Evolutionary conservation across 495 filamentous ascomycete species (phyloP).

Genomic region (Talaromyces stipitatus): DNA sequence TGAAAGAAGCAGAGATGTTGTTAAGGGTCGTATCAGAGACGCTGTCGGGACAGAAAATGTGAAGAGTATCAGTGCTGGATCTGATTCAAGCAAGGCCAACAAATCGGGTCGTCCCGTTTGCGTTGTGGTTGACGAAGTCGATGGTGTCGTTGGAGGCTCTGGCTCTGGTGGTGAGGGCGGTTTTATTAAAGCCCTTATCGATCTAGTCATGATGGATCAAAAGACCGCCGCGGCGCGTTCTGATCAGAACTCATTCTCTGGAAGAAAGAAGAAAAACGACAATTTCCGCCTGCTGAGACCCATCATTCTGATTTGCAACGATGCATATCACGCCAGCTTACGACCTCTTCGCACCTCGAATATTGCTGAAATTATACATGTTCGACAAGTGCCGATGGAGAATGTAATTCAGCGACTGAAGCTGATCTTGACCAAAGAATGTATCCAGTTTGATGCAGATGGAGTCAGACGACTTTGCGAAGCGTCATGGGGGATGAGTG

Average conservation of each 20-base stretch:
- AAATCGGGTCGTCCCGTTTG: slow-evolving; percentile 83
- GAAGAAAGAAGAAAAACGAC: slow-evolving; percentile 61
- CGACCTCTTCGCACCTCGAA: slow-evolving; percentile 72
- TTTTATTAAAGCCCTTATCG: slow-evolving; percentile 91
- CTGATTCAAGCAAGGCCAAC: slow-evolving; percentile 52
- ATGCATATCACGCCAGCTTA: slow-evolving; percentile 89
- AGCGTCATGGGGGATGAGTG: slow-evolving; percentile 80
- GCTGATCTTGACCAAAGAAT: slow-evolving; percentile 75
- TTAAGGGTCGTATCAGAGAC: slow-evolving; percentile 81
- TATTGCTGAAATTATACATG: slow-evolving; percentile 84
- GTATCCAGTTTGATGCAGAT: slow-evolving; percentile 76
- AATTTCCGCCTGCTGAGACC: slow-evolving; percentile 80
- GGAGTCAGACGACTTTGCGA: slow-evolving; percentile 86
- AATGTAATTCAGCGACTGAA: slow-evolving; percentile 79
- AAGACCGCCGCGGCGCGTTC: slow-evolving; percentile 57
- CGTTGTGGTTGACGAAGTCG: slow-evolving; percentile 92
- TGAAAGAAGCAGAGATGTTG: slow-evolving; percentile 57
- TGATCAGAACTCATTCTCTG: slow-evolving; percentile 21
- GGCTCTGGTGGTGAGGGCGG: slow-evolving; percentile 69
- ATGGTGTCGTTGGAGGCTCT: slow-evolving; percentile 78
- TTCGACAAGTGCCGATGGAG: slow-evolving; percentile 79
- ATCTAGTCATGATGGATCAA: slow-evolving; percentile 76
- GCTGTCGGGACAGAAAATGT: slow-evolving; percentile 88
- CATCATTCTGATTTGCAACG: slow-evolving; percentile 91
- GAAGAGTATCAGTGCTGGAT: slow-evolving; percentile 65